Base-by-base conservation (phyloP, 371 early-diverging fungal genomes). In the Encephalitozoon romaleae region DNA sequence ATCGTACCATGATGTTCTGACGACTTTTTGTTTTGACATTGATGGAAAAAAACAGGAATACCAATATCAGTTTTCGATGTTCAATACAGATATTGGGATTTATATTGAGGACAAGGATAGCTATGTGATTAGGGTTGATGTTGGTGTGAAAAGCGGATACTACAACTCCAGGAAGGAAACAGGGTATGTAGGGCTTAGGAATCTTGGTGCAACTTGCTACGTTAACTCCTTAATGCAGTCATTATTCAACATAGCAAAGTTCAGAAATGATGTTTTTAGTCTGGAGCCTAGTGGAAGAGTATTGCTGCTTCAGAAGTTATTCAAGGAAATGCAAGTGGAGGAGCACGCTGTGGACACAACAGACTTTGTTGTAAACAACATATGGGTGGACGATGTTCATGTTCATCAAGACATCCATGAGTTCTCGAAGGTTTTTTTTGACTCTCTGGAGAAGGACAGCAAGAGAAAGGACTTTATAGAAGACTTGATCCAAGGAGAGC, bases 151-250 rank as follows among this genome's bases (percentile, higher is more conserved):
- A n/a, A 30, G 25, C 18, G 52, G 59, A 34, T 32, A 54, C 26
- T 73, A 73, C 65, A 32, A 73, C 26, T 73, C 73, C 12, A 73
- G 42, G 52, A 38, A 73, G 39, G 25, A 25, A 9, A 73, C 73
- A 2, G 51, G 66, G 9, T 65, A 55, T 51, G 23, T 41, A 15
- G 99, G 98, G 0, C 85, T 98, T 71, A 89, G 89, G 68, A 97
- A 97, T 84, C 94, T 96, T 82, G 99, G 97, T 9, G 97, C 98
- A 0, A 97, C 99, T 0, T 96, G 99, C 87, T 98, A 98, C 84
- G 92, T 96, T 91, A 97, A 96, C 87, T 93, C 96, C 51, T 87
- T 97, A 12, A 88, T 97, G 38, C 99, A 98, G 84, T 92, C 94
- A 2, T 88, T 97, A 12, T 96, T 90, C 84, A 93, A 92, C 78